Percentiles rank a stretch among this genome's conserved stretches.
phyloP scores from a whole-genome alignment of 2,329 filamentous ascomycete genomes.

The Pleoardoris graminearum region DNA sequence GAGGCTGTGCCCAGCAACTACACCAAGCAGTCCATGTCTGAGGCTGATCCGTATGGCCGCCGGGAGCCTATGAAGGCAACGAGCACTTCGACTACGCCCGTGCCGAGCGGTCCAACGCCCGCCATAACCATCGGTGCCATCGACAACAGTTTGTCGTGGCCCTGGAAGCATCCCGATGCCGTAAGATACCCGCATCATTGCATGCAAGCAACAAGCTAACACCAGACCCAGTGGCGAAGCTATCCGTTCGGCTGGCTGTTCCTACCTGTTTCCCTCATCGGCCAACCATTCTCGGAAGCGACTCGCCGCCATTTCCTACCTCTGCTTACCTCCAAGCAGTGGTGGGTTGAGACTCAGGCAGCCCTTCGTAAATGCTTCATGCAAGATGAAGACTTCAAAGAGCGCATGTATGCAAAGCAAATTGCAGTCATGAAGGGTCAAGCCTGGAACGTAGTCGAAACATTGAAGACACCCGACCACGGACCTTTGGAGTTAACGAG shows the following conservation, averaged over 20 bases:
- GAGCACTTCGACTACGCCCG: constrained; percentile 60
- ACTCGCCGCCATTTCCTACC: constrained; percentile 96
- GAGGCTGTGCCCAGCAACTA: constrained; percentile 56
- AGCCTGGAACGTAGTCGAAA: constrained; percentile 98
- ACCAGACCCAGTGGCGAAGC: constrained; percentile 65
- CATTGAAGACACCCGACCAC: constrained; percentile 87
- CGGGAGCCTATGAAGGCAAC: constrained; percentile 84
- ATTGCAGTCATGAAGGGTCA: constrained; percentile 99
- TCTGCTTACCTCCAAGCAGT: constrained; percentile 87
- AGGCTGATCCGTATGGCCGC: constrained; percentile 66
- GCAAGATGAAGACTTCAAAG: constrained; percentile 93
- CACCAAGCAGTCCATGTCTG: constrained; percentile 65
- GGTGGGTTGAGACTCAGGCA: constrained; percentile 94
- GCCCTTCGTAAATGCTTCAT: constrained; percentile 86
- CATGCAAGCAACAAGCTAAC: constrained; percentile 2
- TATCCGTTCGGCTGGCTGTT: constrained; percentile 99
- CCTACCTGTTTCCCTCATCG: constrained; percentile 92
- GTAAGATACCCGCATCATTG: constrained; percentile 39
- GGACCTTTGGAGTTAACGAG: constrained; percentile 91
- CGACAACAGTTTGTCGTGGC: constrained; percentile 97
- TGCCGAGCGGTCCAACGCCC: constrained; percentile 56
- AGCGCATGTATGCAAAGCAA: constrained; percentile 98
- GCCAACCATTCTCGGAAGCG: constrained; percentile 91
- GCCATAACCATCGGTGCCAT: constrained; percentile 85
- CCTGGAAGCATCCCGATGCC: constrained; percentile 98